phyloP scores from a whole-genome alignment of 2,329 filamentous ascomycete species.

The Scytalidium lignicola region DNA sequence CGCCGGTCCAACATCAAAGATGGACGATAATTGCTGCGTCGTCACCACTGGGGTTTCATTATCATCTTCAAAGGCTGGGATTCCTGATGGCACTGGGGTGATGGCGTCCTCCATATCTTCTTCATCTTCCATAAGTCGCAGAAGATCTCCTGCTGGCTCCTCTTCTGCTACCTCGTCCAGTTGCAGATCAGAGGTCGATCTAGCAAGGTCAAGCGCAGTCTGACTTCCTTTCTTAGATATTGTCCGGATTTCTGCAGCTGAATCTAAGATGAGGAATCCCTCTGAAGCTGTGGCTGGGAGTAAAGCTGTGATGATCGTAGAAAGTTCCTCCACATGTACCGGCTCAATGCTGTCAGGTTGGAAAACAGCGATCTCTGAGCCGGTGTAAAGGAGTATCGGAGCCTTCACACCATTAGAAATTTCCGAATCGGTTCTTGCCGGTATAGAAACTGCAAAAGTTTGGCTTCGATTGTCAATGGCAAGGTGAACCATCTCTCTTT shows the following conservation, averaged over 20 bases:
- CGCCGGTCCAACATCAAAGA: slow-evolving; percentile 65
- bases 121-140: slow-evolving; percentile 20
- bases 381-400: slow-evolving; percentile 36
- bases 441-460: slow-evolving; percentile 61
- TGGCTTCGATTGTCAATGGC: slow-evolving; percentile 63
- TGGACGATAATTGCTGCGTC: slow-evolving; percentile 61
- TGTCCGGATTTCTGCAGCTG: slow-evolving; percentile 67
- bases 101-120: slow-evolving; percentile 30
- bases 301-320: slow-evolving; percentile 60
- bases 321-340: slow-evolving; percentile 51
- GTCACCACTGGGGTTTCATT: slow-evolving; percentile 57
- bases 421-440: slow-evolving; percentile 28
- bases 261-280: slow-evolving; percentile 72
- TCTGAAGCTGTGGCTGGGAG: slow-evolving; percentile 57
- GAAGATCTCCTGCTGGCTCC: slow-evolving; percentile 9
- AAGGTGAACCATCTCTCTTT: slow-evolving; percentile 54
- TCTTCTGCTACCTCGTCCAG: slow-evolving; percentile 30
- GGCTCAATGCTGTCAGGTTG: slow-evolving; percentile 53
- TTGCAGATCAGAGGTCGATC: slow-evolving; percentile 43
- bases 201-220: slow-evolving; percentile 45
- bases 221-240: slow-evolving; percentile 55
- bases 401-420: not conserved
- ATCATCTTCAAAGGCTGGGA: slow-evolving; percentile 43
- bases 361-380: slow-evolving; percentile 58
- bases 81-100: slow-evolving; percentile 36